phyloP scores from a whole-genome alignment of 129 eudicot species.

The Centella asiatica region DNA sequence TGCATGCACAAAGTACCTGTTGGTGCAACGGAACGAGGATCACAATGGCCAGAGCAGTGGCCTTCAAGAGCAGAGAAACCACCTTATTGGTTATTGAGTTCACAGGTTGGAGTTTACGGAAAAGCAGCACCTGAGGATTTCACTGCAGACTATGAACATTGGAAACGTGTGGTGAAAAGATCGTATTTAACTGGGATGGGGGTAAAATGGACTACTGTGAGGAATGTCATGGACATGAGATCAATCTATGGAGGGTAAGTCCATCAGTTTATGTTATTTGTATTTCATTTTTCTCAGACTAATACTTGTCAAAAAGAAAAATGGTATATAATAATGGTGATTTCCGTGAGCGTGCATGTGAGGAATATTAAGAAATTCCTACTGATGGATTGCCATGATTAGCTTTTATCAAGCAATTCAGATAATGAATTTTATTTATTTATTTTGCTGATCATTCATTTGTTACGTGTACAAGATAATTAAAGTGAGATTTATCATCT shows the following conservation, averaged over 20 bases:
- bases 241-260: constrained; percentile 20
- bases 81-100: constrained; percentile 31
- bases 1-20: constrained; percentile 30
- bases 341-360: background rate
- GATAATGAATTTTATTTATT: background rate
- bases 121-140: constrained; percentile 94
- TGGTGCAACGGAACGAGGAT: constrained; percentile 20
- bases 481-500: no score
- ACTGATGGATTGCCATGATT: background rate
- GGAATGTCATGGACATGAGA: constrained; percentile 22
- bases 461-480: no score
- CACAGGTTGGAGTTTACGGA: constrained; percentile 91
- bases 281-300: no score
- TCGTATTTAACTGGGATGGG: constrained; percentile 72
- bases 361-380: background rate
- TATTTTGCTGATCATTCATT: background rate
- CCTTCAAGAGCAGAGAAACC: constrained; percentile 20
- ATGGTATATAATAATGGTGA: no score
- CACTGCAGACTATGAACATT: constrained; percentile 75
- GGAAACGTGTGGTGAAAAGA: constrained; percentile 76
- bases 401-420: background rate
- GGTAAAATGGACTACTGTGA: constrained; percentile 62
- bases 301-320: no score
- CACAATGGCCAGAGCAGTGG: constrained; percentile 31
- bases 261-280: no score